Conservation (phyloP, 208 protist genomes). For the Crithidia brevicula region DNA sequence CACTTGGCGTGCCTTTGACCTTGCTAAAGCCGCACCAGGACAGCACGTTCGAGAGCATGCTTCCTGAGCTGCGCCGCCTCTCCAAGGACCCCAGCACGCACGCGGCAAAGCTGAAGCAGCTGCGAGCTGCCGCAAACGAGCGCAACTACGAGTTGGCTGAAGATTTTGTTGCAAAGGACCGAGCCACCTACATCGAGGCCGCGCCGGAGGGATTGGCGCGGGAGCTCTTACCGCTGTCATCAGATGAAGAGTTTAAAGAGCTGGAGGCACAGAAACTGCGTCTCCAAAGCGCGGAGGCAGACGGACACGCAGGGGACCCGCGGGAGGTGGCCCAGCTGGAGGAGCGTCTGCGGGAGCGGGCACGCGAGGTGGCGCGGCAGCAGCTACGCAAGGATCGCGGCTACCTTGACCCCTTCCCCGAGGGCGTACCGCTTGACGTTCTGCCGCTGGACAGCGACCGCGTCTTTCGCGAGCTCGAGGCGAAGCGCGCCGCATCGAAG, state of each 20-base stretch:
- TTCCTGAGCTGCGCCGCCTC: slow-evolving; percentile 69
- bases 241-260: slow-evolving; percentile 58
- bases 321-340: slow-evolving; percentile 51
- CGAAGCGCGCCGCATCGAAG: slow-evolving; percentile 61
- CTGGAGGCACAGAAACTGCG: slow-evolving; percentile 55
- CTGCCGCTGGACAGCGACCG: slow-evolving; percentile 72
- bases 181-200: slow-evolving; percentile 64
- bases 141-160: slow-evolving; percentile 56
- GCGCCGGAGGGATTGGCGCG: slow-evolving; percentile 59
- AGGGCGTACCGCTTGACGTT: slow-evolving; percentile 59
- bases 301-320: slow-evolving; percentile 28
- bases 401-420: slow-evolving; percentile 65
- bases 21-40: slow-evolving; percentile 71
- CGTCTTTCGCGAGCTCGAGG: slow-evolving; percentile 64
- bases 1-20: slow-evolving; percentile 68
- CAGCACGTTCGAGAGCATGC: slow-evolving; percentile 42
- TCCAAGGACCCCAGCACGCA: slow-evolving; percentile 64
- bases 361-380: slow-evolving; percentile 55
- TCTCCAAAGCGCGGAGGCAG: slow-evolving; percentile 33
- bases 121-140: slow-evolving; percentile 54
- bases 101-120: slow-evolving; percentile 44
- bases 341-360: slow-evolving; percentile 54
- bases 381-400: slow-evolving; percentile 58
- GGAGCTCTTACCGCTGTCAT: slow-evolving; percentile 51
- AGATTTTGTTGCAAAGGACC: slow-evolving; percentile 57